Conservation (phyloP, 768 basidiomycete genomes). For the Agaricus sinodeliciosus region DNA sequence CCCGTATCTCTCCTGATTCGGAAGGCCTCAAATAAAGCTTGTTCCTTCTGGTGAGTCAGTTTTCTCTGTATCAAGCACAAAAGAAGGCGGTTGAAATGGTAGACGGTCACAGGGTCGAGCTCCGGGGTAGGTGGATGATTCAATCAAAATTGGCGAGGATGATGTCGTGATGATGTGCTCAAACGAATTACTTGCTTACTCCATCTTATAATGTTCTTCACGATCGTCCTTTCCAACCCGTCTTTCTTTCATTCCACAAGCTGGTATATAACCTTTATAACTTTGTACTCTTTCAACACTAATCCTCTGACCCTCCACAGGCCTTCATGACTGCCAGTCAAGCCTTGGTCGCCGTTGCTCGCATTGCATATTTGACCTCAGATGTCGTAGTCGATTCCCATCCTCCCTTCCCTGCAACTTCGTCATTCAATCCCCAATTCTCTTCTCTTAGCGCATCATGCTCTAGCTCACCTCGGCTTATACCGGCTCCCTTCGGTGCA, state of each 20-base stretch:
- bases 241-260: too few relatives aligned
- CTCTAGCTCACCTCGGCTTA: conserved; percentile 33
- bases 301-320: neutral
- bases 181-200: too few relatives aligned
- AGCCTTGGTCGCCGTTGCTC: conserved; percentile 42
- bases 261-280: too few relatives aligned
- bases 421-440: conserved; percentile 36
- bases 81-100: too few relatives aligned
- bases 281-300: too few relatives aligned
- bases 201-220: neutral
- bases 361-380: conserved; percentile 67
- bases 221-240: neutral
- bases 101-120: too few relatives aligned
- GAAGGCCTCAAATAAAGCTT: neutral
- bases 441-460: conserved; percentile 26
- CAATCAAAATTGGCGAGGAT: too few relatives aligned
- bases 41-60: neutral
- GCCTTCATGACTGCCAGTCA: conserved; percentile 20
- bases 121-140: too few relatives aligned
- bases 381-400: conserved; percentile 58
- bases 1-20: too few relatives aligned
- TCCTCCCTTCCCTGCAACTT: conserved; percentile 32
- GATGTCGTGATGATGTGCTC: too few relatives aligned
- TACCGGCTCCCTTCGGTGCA: conserved; percentile 54
- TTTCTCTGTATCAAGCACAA: too few relatives aligned